These are phyloP conservation scores for Xylaria sp. DNA, from an alignment of 2,329 filamentous ascomycete species.

Conservation along the genomic window DNA sequence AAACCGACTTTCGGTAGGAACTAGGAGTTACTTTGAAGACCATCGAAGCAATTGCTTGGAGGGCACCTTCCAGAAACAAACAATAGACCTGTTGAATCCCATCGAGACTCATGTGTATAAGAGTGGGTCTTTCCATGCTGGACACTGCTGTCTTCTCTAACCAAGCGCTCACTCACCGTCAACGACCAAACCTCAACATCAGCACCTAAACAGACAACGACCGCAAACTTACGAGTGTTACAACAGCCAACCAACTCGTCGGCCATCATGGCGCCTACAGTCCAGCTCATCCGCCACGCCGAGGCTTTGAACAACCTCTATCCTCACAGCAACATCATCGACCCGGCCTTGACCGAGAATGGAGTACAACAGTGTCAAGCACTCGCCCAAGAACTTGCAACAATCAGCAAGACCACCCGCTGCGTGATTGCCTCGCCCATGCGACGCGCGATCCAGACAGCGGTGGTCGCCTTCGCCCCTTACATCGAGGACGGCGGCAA, in stretches of 20 bases:
- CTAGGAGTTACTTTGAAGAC: not conserved
- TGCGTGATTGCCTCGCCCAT: constrained; percentile 8
- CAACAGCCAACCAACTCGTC: too few species aligned
- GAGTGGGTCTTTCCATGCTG: too few species aligned
- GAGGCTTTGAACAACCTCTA: not conserved
- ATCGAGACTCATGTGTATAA: too few species aligned
- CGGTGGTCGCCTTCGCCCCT: not conserved
- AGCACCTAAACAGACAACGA: too few species aligned
- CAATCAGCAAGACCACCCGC: not conserved
- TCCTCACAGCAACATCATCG: not conserved
- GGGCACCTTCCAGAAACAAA: too few species aligned
- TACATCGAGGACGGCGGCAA: not conserved
- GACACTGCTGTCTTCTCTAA: too few species aligned
- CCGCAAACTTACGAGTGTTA: too few species aligned
- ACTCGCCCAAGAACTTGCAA: not conserved
- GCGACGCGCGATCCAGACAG: constrained; percentile 10
- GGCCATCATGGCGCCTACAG: constrained; percentile 3
- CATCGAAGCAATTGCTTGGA: too few species aligned
- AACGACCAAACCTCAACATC: too few species aligned
- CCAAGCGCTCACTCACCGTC: too few species aligned
- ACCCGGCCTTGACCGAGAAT: not conserved
- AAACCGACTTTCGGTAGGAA: not conserved
- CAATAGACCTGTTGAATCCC: too few species aligned
- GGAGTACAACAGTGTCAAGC: constrained; percentile 1
- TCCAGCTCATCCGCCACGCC: constrained; percentile 11